Evolutionary conservation across 1,284 basidiomycete species (phyloP), one percentile per base, ranked within the genome.

Genomic region (Leccinum fallax): DNA sequence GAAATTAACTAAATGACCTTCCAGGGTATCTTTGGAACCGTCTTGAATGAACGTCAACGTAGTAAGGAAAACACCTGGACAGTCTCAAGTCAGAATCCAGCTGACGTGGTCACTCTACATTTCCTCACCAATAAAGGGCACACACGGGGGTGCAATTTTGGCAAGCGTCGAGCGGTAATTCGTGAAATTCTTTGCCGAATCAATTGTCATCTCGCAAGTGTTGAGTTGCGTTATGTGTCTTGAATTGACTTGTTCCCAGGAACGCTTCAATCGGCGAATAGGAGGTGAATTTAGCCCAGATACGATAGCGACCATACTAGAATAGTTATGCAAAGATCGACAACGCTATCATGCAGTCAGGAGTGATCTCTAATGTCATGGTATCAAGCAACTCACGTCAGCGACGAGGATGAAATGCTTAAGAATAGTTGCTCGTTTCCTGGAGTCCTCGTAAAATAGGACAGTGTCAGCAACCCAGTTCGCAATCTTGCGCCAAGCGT

Each of bases 1-100:
- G 79, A 99, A 99, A 78, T 99, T 98, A 80, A 99, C 90, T 67
- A 98, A 81, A 64, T 87, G 83, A 32, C 88, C 90, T 24, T 88
- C 85, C 5, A 94, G 78, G 62, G 86, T 87, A 79, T 99, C 94
- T 60, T 93, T 91, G 73, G 96, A 96, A n/a, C 97, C 97, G 71
- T 99, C 97, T 76, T 98, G 95, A 74, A 98, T 97, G 78, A 99
- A 98, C 4, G 95, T 96, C 61, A 99, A 82, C 26, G 94, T 94
- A 4, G 96, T 95, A 19, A 99, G 85, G 80, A 97, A 98, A 60
- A 98, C 93, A 69, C 97, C 95, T 97, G 60, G 1, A 34, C 7
- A 54, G 21, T 9, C 19, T 59, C 57, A 30, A 19, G 63, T 65
- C 19, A 63, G 55, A 7, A 51, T 51, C 56, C 30, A 53, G 8